Percentiles rank a stretch among this genome's conserved stretches.
Conservation (phyloP, 192 early-diverging fungal species). For the Funneliformis mosseae region DNA sequence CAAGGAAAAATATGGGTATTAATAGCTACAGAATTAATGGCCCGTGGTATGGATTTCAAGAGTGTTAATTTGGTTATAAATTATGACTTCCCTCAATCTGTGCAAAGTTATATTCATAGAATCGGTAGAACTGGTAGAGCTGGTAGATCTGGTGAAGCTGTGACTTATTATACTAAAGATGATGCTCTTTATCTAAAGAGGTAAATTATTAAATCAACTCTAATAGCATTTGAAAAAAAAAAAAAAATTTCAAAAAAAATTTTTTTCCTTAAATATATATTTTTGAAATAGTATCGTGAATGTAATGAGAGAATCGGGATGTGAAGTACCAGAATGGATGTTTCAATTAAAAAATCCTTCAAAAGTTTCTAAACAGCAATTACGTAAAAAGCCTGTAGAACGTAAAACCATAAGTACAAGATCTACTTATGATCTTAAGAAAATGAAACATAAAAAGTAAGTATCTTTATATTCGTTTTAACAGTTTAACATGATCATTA, state of each 20-base stretch:
- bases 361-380: constrained; percentile 54
- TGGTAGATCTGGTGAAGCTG: constrained; percentile 82
- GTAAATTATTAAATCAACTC: constrained; percentile 43
- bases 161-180: constrained; percentile 95
- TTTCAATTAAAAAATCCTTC: constrained; percentile 78
- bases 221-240: not conserved
- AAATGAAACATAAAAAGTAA: constrained; percentile 59
- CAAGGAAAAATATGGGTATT: constrained; percentile 92
- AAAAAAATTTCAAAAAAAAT: not conserved
- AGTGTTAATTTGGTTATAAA: constrained; percentile 97
- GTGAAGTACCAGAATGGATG: constrained; percentile 99
- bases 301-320: constrained; percentile 94
- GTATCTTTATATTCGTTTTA: constrained; percentile 26
- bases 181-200: constrained; percentile 87
- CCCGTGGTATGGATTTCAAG: constrained; percentile 98
- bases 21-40: constrained; percentile 96
- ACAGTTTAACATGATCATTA: not conserved
- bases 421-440: constrained; percentile 66
- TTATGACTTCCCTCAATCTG: constrained; percentile 95
- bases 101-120: constrained; percentile 93
- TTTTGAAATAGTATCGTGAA: constrained; percentile 77
- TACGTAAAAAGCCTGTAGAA: constrained; percentile 66
- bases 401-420: constrained; percentile 70
- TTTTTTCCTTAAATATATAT: too few species aligned
- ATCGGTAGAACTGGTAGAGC: constrained; percentile 99